Conservation (phyloP, 2,329 filamentous ascomycete genomes). For the Plectosphaerella cucumerina region DNA sequence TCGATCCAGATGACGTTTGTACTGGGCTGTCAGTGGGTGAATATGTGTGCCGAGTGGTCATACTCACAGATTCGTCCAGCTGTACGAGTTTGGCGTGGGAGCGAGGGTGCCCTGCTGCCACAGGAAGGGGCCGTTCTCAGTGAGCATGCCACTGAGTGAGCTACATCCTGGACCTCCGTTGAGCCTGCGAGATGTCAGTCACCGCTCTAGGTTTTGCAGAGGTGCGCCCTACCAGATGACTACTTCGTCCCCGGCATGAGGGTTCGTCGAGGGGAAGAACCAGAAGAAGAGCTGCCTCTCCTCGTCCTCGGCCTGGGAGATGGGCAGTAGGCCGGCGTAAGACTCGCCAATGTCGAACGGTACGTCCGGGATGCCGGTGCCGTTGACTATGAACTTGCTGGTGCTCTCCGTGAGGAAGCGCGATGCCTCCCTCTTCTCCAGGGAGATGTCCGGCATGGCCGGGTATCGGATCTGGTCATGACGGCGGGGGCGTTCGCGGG, state of each 20-base stretch:
- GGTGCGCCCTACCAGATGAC: slow-evolving; percentile 44
- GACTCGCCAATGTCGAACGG: slow-evolving; percentile 64
- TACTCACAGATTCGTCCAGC: slow-evolving; percentile 59
- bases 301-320: slow-evolving; percentile 45
- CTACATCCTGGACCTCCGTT: slow-evolving; percentile 41
- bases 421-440: slow-evolving; percentile 2
- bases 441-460: background rate
- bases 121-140: slow-evolving; percentile 71
- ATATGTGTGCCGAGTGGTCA: background rate
- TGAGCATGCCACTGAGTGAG: slow-evolving; percentile 64
- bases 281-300: slow-evolving; percentile 56
- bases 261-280: slow-evolving; percentile 59
- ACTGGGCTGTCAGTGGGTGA: background rate
- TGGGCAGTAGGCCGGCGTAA: slow-evolving; percentile 59
- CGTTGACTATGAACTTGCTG: slow-evolving; percentile 56
- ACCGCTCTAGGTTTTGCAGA: no score
- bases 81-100: slow-evolving; percentile 63
- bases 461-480: background rate
- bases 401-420: slow-evolving; percentile 1
- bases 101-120: slow-evolving; percentile 68
- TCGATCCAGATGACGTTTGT: slow-evolving; percentile 77
- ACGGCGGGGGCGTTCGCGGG: slow-evolving; percentile 1
- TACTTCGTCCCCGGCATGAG: slow-evolving; percentile 50
- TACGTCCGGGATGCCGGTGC: slow-evolving; percentile 62
- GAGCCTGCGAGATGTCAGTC: slow-evolving; percentile 3